Base-by-base conservation (phyloP, 306 rosid genomes). In the Hippophae gyantsensis region DNA sequence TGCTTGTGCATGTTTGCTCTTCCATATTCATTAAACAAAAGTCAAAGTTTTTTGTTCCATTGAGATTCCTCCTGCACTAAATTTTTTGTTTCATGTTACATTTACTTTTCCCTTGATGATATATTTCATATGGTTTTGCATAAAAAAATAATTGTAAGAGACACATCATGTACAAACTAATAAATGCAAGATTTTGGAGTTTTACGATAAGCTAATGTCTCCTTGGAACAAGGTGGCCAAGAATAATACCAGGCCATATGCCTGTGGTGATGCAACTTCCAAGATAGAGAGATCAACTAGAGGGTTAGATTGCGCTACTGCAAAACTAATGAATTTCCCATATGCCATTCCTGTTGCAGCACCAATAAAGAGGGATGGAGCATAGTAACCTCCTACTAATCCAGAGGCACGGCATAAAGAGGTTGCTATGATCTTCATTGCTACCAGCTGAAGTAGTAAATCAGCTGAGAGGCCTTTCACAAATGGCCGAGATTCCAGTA, bases 341-440 rank as follows among this genome's bases (percentile, higher is more conserved):
- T 87, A 92, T 47, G 95, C 89, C 92, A 87, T 85, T 72, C 96
- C 95, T 18, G 96, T 85, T 67, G 96, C 96, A 7, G 87, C 98
- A 59, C 98, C 96, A 74, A 76, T 92, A 77, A 87, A 90, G 76
- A 92, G 92, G 62, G 96, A 87, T 25, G 96, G 96, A 63, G 95
- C 98, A 76, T 92, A 85, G 75, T 81, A 92, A 61, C 96, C 98
- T 57, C 98, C 96, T 23, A 92, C 98, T 69, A 92, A 70, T 61
- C 98, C 96, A 61, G 89, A 87, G 46, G 98, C 95, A 45, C 89
- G 87, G 55, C 96, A 85, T 43, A 92, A 65, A 71, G 98, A 87
- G 75, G 96, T 87, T 53, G 96, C 86, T 51, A 84, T 63, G 65
- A 92, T 85, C 82, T 92, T 92, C 65, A 81, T 68, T 40, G 80